A percentile compares a stretch with the other conserved stretches of the same genome.
Conservation (phyloP, 306 rosid species). For the Trichosanthes truncata region DNA sequence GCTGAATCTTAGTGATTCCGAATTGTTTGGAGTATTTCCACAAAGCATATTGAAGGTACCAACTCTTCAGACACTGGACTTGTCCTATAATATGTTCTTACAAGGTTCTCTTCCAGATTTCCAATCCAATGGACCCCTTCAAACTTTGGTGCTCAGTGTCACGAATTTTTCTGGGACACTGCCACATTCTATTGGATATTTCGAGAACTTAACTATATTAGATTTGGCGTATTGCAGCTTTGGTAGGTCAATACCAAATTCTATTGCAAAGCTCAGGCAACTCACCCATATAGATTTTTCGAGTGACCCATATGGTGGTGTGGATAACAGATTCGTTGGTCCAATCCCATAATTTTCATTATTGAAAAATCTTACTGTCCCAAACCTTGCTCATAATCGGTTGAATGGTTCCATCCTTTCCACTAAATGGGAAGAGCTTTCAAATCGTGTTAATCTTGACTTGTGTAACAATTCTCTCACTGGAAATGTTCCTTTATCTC, state of each 20-base stretch:
- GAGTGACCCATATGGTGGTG: too few relatives aligned
- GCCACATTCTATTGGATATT: slow-evolving; percentile 15
- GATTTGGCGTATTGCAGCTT: slow-evolving; percentile 11
- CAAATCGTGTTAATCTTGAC: slow-evolving; percentile 9
- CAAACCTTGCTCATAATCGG: slow-evolving; percentile 15
- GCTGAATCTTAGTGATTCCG: background rate
- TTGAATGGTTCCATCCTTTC: slow-evolving; percentile 17
- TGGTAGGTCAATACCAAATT: slow-evolving; percentile 15
- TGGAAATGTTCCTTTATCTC: slow-evolving; percentile 17
- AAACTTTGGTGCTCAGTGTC: background rate
- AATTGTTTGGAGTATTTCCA: slow-evolving; percentile 17
- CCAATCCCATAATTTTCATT: slow-evolving; percentile 15
- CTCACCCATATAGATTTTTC: slow-evolving; percentile 18
- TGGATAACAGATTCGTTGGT: slow-evolving; percentile 24
- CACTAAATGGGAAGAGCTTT: slow-evolving; percentile 16
- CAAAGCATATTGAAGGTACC: slow-evolving; percentile 12
- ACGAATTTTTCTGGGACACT: slow-evolving; percentile 16
- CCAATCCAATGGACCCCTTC: background rate
- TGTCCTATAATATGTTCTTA: background rate
- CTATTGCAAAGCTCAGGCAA: slow-evolving; percentile 8
- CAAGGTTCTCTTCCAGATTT: slow-evolving; percentile 21
- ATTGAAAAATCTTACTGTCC: slow-evolving; percentile 3
- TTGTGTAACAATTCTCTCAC: slow-evolving; percentile 14
- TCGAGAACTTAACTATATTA: slow-evolving; percentile 7
- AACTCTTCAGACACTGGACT: slow-evolving; percentile 2